phyloP scores from a whole-genome alignment of 495 filamentous ascomycete genomes.

The Friedmanniomyces simplex region DNA sequence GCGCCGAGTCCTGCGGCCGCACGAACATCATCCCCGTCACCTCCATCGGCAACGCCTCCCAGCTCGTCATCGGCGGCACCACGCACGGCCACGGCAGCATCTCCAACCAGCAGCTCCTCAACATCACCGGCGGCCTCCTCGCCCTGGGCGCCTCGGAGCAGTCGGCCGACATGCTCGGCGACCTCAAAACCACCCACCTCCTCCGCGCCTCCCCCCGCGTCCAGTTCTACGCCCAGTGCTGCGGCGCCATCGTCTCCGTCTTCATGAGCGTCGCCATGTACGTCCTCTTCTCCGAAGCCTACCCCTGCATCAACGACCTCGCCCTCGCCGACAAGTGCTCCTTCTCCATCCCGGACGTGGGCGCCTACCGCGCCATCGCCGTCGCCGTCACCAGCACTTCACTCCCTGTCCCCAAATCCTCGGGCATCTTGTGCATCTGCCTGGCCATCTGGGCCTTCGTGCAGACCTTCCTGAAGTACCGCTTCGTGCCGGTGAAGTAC shows the following conservation, averaged over 20 bases:
- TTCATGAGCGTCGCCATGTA: constrained; percentile 56
- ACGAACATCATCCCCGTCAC: constrained; percentile 52
- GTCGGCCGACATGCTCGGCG: constrained; percentile 42
- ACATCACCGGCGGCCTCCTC: constrained; percentile 52
- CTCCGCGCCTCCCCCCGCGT: constrained; percentile 50
- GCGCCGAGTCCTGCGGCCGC: constrained; percentile 47
- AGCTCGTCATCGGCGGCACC: constrained; percentile 54
- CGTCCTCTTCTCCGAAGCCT: constrained; percentile 53
- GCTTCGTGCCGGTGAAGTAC: constrained; percentile 11
- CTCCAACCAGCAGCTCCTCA: constrained; percentile 45
- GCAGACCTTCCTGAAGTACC: constrained; percentile 39
- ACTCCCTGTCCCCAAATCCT: constrained; percentile 45
- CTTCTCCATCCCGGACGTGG: constrained; percentile 51
- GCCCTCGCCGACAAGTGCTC: constrained; percentile 33
- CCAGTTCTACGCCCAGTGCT: constrained; percentile 53
- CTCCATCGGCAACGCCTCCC: constrained; percentile 55
- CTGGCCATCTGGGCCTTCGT: constrained; percentile 41
- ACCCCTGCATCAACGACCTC: constrained; percentile 51
- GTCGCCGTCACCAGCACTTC: constrained; percentile 51
- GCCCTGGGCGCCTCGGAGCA: constrained; percentile 50
- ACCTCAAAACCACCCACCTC: constrained; percentile 56
- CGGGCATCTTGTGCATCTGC: constrained; percentile 47
- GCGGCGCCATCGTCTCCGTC: constrained; percentile 50
- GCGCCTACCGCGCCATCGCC: constrained; percentile 56
- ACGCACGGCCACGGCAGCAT: constrained; percentile 40